These are phyloP conservation scores for Phanerochaete sordida DNA, from an alignment of 768 basidiomycete species.

Conservation along the genomic window DNA sequence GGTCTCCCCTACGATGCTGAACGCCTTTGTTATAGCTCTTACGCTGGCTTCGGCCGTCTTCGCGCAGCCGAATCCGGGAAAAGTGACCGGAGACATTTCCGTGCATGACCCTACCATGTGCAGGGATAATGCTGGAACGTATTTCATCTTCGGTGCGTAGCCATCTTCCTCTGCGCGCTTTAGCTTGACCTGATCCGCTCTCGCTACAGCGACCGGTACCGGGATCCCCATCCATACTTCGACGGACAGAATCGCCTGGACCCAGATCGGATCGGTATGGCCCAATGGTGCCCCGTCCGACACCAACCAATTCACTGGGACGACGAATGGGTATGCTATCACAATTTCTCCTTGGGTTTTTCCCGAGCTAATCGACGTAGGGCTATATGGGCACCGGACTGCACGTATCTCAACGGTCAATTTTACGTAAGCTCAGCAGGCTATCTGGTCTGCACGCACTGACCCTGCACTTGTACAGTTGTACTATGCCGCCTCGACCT, in stretches of 20 bases:
- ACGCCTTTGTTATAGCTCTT: not conserved
- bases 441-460: not conserved
- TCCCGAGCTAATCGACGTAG: constrained; percentile 9
- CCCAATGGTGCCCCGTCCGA: constrained; percentile 40
- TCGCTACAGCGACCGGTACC: constrained; percentile 34
- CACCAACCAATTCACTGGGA: constrained; percentile 48
- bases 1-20: too few species aligned
- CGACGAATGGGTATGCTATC: constrained; percentile 29
- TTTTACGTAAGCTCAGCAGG: constrained; percentile 18
- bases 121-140: constrained; percentile 43
- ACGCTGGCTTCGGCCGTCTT: not conserved
- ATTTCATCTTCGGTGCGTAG: constrained; percentile 44
- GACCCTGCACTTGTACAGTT: constrained; percentile 30
- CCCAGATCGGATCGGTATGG: constrained; percentile 42
- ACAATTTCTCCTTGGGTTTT: not conserved
- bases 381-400: constrained; percentile 34
- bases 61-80: constrained; percentile 2
- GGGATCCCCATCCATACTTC: constrained; percentile 51
- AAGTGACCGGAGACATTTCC: constrained; percentile 9
- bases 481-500: constrained; percentile 52
- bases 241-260: constrained; percentile 45
- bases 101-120: constrained; percentile 26
- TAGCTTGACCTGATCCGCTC: not conserved
- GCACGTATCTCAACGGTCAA: constrained; percentile 21
- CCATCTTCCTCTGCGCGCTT: not conserved